These are phyloP conservation scores for Westerdykella sp. DNA, from an alignment of 2,329 filamentous ascomycete genomes.

Conservation along the genomic window DNA sequence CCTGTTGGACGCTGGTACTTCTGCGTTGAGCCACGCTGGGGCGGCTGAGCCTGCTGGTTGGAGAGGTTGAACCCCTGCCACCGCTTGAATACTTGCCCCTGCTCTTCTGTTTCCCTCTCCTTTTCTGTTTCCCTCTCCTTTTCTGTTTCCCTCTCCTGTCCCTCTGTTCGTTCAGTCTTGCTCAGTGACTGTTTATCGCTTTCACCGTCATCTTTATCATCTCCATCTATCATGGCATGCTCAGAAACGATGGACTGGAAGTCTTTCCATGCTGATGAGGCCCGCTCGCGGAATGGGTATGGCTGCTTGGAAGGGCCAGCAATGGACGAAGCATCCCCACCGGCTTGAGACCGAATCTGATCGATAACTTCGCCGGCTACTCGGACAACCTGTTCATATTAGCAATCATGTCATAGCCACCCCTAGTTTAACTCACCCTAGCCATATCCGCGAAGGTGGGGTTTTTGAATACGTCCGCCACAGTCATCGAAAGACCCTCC, in stretches of 20 bases:
- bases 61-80: conserved; percentile 19
- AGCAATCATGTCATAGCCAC: conserved; percentile 3
- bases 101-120: neutral
- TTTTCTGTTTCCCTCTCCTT: too few relatives aligned
- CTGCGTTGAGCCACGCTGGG: conserved; percentile 10
- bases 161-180: conserved; percentile 3
- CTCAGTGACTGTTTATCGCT: conserved; percentile 8
- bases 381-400: conserved; percentile 22
- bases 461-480: conserved; percentile 32
- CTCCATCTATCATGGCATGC: conserved; percentile 13
- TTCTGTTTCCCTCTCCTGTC: conserved; percentile 6
- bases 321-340: conserved; percentile 13
- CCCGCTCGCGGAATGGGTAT: conserved; percentile 12
- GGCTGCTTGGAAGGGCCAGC: conserved; percentile 13
- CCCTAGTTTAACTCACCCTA: conserved; percentile 12
- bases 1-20: conserved; percentile 6
- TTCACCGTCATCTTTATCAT: conserved; percentile 8
- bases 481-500: conserved; percentile 29
- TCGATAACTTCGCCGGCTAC: conserved; percentile 32
- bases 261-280: conserved; percentile 23
- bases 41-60: conserved; percentile 3
- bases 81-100: conserved; percentile 19
- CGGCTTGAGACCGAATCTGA: conserved; percentile 29
- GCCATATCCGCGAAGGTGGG: conserved; percentile 31
- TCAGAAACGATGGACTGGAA: conserved; percentile 28